Conservation (phyloP, 768 basidiomycete genomes). For the Ephemerocybe angulata region DNA sequence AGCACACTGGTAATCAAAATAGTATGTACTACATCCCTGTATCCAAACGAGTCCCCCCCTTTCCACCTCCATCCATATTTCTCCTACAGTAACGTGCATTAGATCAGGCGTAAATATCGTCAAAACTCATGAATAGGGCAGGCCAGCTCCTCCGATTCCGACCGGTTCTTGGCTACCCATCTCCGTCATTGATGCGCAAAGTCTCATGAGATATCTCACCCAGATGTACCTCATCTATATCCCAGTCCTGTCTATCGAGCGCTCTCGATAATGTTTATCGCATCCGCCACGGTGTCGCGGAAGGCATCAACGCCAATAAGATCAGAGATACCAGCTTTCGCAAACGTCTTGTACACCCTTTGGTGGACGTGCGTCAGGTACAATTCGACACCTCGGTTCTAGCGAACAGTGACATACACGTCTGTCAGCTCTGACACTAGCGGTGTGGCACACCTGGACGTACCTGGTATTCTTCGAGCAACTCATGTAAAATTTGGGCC, state of each 20-base stretch:
- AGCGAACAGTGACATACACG: background rate
- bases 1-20: no score
- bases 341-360: slow-evolving; percentile 38
- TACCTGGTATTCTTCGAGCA: slow-evolving; percentile 76
- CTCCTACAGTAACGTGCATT: no score
- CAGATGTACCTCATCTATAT: background rate
- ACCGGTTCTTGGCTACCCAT: no score
- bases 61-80: no score
- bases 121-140: background rate
- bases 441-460: slow-evolving; percentile 5
- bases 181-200: background rate
- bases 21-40: no score
- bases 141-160: background rate
- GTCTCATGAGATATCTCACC: background rate
- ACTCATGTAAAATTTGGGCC: slow-evolving; percentile 77
- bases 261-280: slow-evolving; percentile 40
- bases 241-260: background rate
- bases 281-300: slow-evolving; percentile 48
- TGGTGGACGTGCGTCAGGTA: slow-evolving; percentile 50
- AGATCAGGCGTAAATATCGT: background rate
- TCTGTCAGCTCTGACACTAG: background rate
- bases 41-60: no score
- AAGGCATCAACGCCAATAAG: slow-evolving; percentile 47
- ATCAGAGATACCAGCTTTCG: slow-evolving; percentile 49
- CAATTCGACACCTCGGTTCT: slow-evolving; percentile 49